Evolutionary conservation across 2,329 filamentous ascomycete genomes (phyloP), one percentile per base, ranked within the genome.

Genomic region (Bertia moriformis): DNA sequence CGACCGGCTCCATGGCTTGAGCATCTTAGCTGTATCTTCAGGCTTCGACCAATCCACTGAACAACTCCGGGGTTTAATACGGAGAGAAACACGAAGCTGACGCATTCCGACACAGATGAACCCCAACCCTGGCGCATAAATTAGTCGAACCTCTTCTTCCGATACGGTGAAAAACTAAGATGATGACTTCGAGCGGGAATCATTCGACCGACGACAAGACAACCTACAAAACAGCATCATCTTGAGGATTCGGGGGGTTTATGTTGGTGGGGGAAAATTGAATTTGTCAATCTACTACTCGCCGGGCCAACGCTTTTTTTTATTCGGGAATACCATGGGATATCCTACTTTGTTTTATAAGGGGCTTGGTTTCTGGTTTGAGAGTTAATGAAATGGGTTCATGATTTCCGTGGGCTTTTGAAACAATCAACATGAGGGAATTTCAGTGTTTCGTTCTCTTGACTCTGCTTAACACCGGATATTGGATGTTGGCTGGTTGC

Each of bases 331-430:
- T n/a, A 29, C 10, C 24, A 10, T 10, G n/a, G 10, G 24, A n/a
- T 10, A 10, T 10, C 10, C 24, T 10, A n/a, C 24, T n/a, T 29
- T 10, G 24, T n/a, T 29, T n/a, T 29, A n/a, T 10, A 29, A 29
- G 24, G 24, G n/a, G n/a, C n/a, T n/a, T n/a, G n/a, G n/a, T n/a
- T n/a, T n/a, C n/a, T n/a, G n/a, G n/a, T n/a, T n/a, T n/a, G n/a
- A n/a, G n/a, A n/a, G n/a, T 17, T 36, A 38, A 29, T 32, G 14
- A 39, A 33, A 20, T 24, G 39, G 32, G 5, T 18, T 41, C 19
- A 15, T 38, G 20, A 38, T 24, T 33, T 18, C 32, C n/a, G 19
- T 41, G 17, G 15, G 32, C 14, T 14, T 22, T 35, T 17, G 10
- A 3, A 39, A 30, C 39, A 22, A 41, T 36, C 18, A 20, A 35